A percentile compares a stretch with the other conserved stretches of the same genome.
Evolutionary conservation across 2,329 filamentous ascomycete genomes (phyloP).

Genomic region (Xylariaceae sp.): DNA sequence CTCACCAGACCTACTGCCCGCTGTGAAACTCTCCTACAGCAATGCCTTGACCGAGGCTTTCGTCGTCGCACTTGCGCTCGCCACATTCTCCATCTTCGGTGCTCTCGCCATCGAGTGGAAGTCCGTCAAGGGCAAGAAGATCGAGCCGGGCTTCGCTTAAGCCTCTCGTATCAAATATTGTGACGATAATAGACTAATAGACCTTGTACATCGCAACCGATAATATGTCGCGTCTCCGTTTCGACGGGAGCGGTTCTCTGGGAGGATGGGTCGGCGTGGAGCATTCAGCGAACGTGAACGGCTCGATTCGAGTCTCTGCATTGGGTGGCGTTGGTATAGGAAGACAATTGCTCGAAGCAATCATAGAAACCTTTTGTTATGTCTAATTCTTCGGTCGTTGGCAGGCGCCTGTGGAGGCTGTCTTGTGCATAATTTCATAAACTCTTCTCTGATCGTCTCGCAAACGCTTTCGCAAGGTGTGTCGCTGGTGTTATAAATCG

Average conservation of each 20-base stretch:
- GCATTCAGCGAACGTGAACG: slow-evolving; percentile 5
- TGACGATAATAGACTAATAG: not conserved
- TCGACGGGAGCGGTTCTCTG: not conserved
- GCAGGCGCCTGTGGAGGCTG: no score
- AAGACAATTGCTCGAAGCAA: no score
- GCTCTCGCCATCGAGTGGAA: slow-evolving; percentile 49
- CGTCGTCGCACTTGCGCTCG: slow-evolving; percentile 43
- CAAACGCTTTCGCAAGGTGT: no score
- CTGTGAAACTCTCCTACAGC: slow-evolving; percentile 43
- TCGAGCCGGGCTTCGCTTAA: slow-evolving; percentile 25
- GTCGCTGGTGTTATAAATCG: no score
- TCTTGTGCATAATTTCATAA: no score
- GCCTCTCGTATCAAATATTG: not conserved
- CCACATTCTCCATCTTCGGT: slow-evolving; percentile 42
- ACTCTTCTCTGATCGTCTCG: no score
- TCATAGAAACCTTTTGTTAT: no score
- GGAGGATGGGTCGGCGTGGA: not conserved
- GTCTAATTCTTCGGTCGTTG: no score
- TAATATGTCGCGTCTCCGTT: not conserved
- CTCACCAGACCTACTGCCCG: slow-evolving; percentile 29
- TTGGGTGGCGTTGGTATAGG: slow-evolving; percentile 13
- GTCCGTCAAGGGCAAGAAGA: slow-evolving; percentile 56
- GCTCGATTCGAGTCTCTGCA: slow-evolving; percentile 11
- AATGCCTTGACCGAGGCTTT: slow-evolving; percentile 43
- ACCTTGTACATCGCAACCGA: not conserved